A percentile compares a stretch with the other conserved stretches of the same genome.
Evolutionary conservation across 345 rosid species (phyloP).

Genomic region (Angophora floribunda): DNA sequence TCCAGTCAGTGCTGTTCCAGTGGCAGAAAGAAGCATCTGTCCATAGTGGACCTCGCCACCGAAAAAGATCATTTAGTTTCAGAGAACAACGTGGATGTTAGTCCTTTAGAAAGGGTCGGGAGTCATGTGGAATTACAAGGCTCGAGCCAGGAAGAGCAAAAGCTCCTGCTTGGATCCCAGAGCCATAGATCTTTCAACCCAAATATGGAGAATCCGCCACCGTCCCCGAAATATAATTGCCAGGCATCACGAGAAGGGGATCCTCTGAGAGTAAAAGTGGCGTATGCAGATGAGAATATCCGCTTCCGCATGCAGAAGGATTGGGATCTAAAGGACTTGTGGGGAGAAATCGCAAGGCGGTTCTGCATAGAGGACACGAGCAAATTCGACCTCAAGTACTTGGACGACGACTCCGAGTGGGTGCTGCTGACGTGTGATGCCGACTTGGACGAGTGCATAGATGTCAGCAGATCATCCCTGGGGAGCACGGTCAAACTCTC

Average conservation of each 20-base stretch:
- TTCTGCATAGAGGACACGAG: conserved; percentile 51
- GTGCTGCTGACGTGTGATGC: conserved; percentile 81
- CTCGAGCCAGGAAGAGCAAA: conserved; percentile 30
- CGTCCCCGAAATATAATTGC: conserved; percentile 2
- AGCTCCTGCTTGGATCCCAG: conserved; percentile 28
- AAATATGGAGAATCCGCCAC: conserved; percentile 14
- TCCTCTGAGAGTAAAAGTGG: conserved; percentile 51
- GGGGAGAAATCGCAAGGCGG: conserved; percentile 57
- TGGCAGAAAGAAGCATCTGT: conserved; percentile 32
- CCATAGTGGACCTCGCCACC: conserved; percentile 6
- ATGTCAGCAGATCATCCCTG: conserved; percentile 40
- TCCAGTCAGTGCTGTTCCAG: conserved; percentile 74
- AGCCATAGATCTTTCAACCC: conserved; percentile 22
- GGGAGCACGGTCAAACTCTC: conserved; percentile 50
- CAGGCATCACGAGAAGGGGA: conserved; percentile 30
- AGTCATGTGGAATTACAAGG: conserved; percentile 38
- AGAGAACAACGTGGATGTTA: conserved; percentile 7
- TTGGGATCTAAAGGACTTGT: conserved; percentile 38
- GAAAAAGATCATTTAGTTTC: conserved; percentile 11
- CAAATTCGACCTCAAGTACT: conserved; percentile 66
- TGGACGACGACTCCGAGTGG: conserved; percentile 96
- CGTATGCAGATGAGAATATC: conserved; percentile 56
- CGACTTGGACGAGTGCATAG: conserved; percentile 79
- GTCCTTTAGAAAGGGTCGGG: conserved; percentile 22
- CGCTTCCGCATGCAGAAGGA: conserved; percentile 47